phyloP scores from a whole-genome alignment of 2,329 filamentous ascomycete genomes.

The Endoconidiophora polonica region DNA sequence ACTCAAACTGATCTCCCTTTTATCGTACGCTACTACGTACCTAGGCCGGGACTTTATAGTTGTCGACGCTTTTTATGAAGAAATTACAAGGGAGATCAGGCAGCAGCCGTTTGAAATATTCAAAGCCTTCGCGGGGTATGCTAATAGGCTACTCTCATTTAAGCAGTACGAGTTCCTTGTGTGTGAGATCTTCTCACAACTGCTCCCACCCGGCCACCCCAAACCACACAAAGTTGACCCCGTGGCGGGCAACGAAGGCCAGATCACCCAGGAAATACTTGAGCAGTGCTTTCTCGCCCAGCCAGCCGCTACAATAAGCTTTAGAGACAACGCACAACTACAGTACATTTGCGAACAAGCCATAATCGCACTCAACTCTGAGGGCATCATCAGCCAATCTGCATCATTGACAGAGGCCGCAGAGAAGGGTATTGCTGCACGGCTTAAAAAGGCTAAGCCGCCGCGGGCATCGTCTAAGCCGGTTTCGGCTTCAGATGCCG shows the following conservation, averaged over 20 bases:
- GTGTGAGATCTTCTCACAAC: conserved; percentile 28
- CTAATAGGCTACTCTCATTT: conserved; percentile 20
- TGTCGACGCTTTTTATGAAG: conserved; percentile 40
- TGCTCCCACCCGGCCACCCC: conserved; percentile 26
- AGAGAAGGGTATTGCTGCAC: conserved; percentile 3
- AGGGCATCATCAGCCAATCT: neutral
- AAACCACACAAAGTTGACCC: conserved; percentile 25
- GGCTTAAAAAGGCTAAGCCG: conserved; percentile 27
- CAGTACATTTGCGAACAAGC: conserved; percentile 45
- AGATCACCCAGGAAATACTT: conserved; percentile 29
- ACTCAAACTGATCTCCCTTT: conserved; percentile 42
- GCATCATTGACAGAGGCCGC: neutral
- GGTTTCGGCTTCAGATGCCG: conserved; percentile 22
- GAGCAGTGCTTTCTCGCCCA: conserved; percentile 47
- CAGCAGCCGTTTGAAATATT: conserved; percentile 11
- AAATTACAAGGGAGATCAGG: conserved; percentile 31
- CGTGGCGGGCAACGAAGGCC: conserved; percentile 22
- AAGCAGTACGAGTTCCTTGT: conserved; percentile 28
- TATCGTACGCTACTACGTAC: conserved; percentile 27
- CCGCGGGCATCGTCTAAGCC: conserved; percentile 22
- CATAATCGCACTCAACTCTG: conserved; percentile 4
- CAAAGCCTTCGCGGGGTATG: conserved; percentile 8
- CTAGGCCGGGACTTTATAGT: conserved; percentile 18
- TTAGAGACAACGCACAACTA: conserved; percentile 56
- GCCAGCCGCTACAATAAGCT: conserved; percentile 41